Percentiles rank a stretch among this genome's conserved stretches.
phyloP scores from a whole-genome alignment of 768 basidiomycete genomes.

The Tubosaeta sp. region DNA sequence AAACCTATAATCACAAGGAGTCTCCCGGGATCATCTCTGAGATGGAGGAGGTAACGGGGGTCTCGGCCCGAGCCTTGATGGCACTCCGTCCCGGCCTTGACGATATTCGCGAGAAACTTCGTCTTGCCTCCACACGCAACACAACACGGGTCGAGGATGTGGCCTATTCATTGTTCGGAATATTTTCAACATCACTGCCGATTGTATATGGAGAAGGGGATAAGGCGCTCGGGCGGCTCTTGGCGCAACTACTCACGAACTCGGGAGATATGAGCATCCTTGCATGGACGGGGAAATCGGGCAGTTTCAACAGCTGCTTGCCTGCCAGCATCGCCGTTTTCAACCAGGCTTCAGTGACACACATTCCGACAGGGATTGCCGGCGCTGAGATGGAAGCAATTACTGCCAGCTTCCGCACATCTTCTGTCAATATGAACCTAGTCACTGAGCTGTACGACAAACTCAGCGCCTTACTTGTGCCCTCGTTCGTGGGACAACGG shows the following conservation, averaged over 20 bases:
- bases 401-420: background rate
- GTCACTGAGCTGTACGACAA: background rate
- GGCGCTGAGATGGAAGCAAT: background rate
- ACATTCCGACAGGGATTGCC: background rate
- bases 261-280: conserved; percentile 6
- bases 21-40: conserved; percentile 1
- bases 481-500: background rate
- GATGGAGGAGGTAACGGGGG: conserved; percentile 1
- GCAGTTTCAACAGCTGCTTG: conserved; percentile 10
- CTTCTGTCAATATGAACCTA: background rate
- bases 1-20: conserved; percentile 4
- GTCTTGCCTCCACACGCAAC: conserved; percentile 6
- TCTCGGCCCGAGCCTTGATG: background rate
- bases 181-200: conserved; percentile 2
- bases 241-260: conserved; percentile 4
- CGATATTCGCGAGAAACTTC: conserved; percentile 10
- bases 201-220: conserved; percentile 11
- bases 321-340: conserved; percentile 1
- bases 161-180: conserved; percentile 9
- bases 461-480: conserved; percentile 1
- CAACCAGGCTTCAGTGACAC: background rate
- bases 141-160: conserved; percentile 9
- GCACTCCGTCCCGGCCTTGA: conserved; percentile 1
- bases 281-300: conserved; percentile 6
- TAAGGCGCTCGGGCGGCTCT: conserved; percentile 3